Percentiles rank a stretch among this genome's conserved stretches.
Conservation (phyloP, 1,139 yeast species). For the Sugiyamaella japonica region DNA sequence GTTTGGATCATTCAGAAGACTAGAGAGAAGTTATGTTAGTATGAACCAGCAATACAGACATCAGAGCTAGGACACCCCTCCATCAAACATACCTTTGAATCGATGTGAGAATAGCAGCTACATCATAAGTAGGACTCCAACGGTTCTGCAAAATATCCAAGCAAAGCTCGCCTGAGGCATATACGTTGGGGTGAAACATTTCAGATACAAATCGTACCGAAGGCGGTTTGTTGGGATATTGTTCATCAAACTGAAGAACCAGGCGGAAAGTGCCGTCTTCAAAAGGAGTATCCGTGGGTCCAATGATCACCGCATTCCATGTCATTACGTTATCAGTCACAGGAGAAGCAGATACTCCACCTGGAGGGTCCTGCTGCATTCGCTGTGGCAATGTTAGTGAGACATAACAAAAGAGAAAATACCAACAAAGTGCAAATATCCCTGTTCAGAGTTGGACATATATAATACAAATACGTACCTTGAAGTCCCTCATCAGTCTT, state of each 20-base stretch:
- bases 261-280: conserved; percentile 97
- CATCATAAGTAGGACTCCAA: conserved; percentile 99
- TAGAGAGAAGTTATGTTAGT: conserved; percentile 52
- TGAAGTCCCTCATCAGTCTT: conserved; percentile 97
- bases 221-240: conserved; percentile 97
- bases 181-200: conserved; percentile 98
- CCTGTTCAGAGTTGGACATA: not conserved
- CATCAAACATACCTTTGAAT: conserved; percentile 42
- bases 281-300: conserved; percentile 96
- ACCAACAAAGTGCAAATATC: no score
- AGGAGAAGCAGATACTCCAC: conserved; percentile 97
- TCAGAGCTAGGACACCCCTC: no score
- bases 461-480: conserved; percentile 52
- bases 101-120: conserved; percentile 92
- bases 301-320: conserved; percentile 97
- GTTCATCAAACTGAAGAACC: conserved; percentile 88
- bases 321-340: conserved; percentile 96
- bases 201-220: conserved; percentile 84
- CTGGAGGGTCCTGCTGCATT: conserved; percentile 97
- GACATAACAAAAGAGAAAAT: no score
- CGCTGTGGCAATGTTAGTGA: conserved; percentile 47
- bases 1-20: conserved; percentile 91
- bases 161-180: conserved; percentile 93
- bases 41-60: no score
- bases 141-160: conserved; percentile 93